phyloP scores from a whole-genome alignment of 139 green algal species.

The Chlamydomonas schloesseri region DNA sequence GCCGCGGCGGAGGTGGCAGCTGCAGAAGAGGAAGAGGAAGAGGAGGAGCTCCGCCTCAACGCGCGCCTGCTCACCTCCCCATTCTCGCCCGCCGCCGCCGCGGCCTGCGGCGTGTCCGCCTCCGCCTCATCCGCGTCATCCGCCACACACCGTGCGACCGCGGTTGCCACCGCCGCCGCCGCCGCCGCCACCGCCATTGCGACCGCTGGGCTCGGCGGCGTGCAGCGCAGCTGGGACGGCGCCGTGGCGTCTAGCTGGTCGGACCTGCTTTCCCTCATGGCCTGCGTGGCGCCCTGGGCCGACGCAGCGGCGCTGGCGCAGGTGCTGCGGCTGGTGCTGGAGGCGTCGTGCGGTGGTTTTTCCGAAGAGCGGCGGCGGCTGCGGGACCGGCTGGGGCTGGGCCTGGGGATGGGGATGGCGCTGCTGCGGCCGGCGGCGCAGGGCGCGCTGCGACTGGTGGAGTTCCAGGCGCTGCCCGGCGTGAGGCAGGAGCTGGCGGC shows the following conservation, averaged over 20 bases:
- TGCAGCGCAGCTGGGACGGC: background rate
- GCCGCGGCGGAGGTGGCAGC: background rate
- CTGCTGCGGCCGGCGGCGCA: background rate
- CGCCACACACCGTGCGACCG: no score
- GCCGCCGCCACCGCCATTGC: background rate
- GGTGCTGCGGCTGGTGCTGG: constrained; percentile 25
- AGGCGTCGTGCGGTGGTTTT: no score
- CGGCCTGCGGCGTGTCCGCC: background rate
- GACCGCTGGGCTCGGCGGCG: background rate
- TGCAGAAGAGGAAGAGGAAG: background rate
- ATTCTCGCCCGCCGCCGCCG: background rate
- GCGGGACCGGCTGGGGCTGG: background rate
- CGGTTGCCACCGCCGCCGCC: background rate
- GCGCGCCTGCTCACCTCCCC: constrained; percentile 1
- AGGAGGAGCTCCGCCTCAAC: background rate
- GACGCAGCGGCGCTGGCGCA: background rate
- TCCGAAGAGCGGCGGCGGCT: background rate
- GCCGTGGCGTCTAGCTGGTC: background rate
- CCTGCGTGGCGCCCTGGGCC: constrained; percentile 12
- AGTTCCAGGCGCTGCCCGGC: constrained; percentile 8
- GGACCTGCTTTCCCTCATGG: constrained; percentile 17
- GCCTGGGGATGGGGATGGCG: background rate
- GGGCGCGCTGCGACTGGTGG: background rate
- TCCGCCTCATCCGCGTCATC: no score
- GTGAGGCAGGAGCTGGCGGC: constrained; percentile 12